Evolutionary conservation across 352 stramenopile species (phyloP), one percentile per base, ranked within the genome.

Genomic region (Pythium dissotocum): DNA sequence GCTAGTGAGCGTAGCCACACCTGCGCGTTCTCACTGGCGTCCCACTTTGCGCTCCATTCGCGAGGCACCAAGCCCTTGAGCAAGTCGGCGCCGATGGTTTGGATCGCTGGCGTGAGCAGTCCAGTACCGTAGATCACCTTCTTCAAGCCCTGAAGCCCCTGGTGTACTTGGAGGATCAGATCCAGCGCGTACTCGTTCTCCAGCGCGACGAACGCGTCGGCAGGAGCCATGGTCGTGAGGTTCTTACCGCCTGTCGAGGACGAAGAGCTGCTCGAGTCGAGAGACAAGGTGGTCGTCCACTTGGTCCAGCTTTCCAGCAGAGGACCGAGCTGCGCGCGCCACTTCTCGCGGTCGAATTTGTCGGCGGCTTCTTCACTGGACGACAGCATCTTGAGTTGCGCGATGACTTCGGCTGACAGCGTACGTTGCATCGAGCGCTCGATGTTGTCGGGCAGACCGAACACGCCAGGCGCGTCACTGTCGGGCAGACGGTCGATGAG

Each of bases 401-500:
- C 73, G 28, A 98, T 90, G n/a, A 98, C 87, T 13, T 86, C 70
- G 1, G 77, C 67, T 21, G 91, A 98, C 8, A 86, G 74, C 24
- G 90, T 87, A n/a, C 95, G 89, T 70, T 98, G 94, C 65, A 98
- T 91, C 3, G 83, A 97, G 1, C 92, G 79, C 71, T 98, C 95
- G 49, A 98, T 98, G 74, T 98, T 99, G 63, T 98, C 87, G 0
- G 95, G 93, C 5, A 99, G 72, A 0, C 91, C 87, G 58, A 99
- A 98, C 9, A 98, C 76, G 0, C 72, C 77, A 5, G 95, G 95
- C 12, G 81, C 76, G 49, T 96, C 85, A 9, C 67, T 72, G 56
- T 95, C 87, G 1, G 85, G 83, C 10, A 96, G 78, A 2, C 80
- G 76, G 56, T 93, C 83, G 36, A 96, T 91, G 7, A 95, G 46